These are phyloP conservation scores for Sporothrix curviconia DNA, from an alignment of 2,329 filamentous ascomycete species.

Conservation along the genomic window DNA sequence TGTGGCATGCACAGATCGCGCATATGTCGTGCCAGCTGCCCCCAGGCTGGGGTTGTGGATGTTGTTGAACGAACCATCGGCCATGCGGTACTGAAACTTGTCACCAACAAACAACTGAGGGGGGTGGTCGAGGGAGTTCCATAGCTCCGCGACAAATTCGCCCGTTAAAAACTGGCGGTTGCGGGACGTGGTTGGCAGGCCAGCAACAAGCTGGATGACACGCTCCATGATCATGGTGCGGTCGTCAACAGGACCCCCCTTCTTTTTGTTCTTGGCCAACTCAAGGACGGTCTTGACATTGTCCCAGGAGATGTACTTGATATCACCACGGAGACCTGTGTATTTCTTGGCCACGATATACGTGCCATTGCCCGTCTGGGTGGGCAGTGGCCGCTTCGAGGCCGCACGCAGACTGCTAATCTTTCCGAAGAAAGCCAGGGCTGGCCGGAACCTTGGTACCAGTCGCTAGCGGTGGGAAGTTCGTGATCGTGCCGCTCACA, in stretches of 20 bases:
- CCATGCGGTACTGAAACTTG: conserved; percentile 57
- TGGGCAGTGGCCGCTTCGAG: conserved; percentile 56
- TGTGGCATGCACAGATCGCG: conserved; percentile 55
- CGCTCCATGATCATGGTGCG: conserved; percentile 73
- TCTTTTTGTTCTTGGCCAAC: conserved; percentile 55
- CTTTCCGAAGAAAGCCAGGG: neutral
- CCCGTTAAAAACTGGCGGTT: conserved; percentile 58
- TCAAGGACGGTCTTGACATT: conserved; percentile 47
- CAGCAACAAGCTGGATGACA: conserved; percentile 62
- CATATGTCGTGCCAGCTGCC: conserved; percentile 61
- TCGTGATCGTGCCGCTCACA: conserved; percentile 13
- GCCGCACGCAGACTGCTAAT: neutral
- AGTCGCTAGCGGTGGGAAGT: conserved; percentile 19
- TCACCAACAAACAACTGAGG: conserved; percentile 59
- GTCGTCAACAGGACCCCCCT: conserved; percentile 61
- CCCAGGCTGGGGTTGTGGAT: conserved; percentile 58
- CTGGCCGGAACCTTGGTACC: conserved; percentile 20
- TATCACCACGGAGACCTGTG: conserved; percentile 48
- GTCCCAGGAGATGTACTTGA: conserved; percentile 46
- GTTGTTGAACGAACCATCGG: conserved; percentile 69
- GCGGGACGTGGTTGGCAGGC: conserved; percentile 56
- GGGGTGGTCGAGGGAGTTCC: conserved; percentile 66
- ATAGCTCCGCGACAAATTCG: conserved; percentile 61
- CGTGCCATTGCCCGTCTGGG: conserved; percentile 55
- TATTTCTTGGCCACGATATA: conserved; percentile 45